These are phyloP conservation scores for Hibiscus tridactylites DNA, from an alignment of 345 rosid species.

Conservation along the genomic window DNA sequence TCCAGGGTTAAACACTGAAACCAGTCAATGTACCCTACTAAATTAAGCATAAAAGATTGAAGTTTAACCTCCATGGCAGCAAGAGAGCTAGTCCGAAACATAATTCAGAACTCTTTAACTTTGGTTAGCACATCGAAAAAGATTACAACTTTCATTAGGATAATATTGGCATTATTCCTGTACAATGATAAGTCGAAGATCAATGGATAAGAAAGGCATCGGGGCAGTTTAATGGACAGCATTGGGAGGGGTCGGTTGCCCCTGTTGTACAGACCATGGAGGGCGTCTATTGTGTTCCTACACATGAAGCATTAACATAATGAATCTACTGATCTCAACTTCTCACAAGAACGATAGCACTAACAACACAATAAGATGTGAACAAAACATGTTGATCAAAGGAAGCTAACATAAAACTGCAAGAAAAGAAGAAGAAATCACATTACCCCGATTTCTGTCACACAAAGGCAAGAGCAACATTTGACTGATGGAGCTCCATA, in stretches of 20 bases:
- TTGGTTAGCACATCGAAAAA: background rate
- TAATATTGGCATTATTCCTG: background rate
- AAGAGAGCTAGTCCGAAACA: background rate
- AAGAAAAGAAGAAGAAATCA: background rate
- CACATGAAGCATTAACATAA: slow-evolving; percentile 4
- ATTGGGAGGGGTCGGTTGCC: slow-evolving; percentile 31
- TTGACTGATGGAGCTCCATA: slow-evolving; percentile 73
- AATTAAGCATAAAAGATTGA: no score
- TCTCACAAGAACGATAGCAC: background rate
- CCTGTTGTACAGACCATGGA: slow-evolving; percentile 80
- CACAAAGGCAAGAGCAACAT: slow-evolving; percentile 65
- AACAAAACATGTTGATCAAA: background rate
- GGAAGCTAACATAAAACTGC: background rate
- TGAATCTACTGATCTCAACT: background rate
- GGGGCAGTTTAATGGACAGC: slow-evolving; percentile 24
- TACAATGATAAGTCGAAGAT: background rate
- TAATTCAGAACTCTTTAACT: background rate
- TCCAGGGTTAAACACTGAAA: background rate
- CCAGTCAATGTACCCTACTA: no score
- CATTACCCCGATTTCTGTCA: slow-evolving; percentile 73
- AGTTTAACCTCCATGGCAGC: background rate
- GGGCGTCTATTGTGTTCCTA: slow-evolving; percentile 67
- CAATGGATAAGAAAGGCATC: background rate
- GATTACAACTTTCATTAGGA: background rate
- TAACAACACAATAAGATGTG: background rate